Percentiles rank a stretch among this genome's conserved stretches.
These are phyloP conservation scores for Geotrichum phurueaensis DNA, from an alignment of 1,139 yeast species.

Conservation along the genomic window DNA sequence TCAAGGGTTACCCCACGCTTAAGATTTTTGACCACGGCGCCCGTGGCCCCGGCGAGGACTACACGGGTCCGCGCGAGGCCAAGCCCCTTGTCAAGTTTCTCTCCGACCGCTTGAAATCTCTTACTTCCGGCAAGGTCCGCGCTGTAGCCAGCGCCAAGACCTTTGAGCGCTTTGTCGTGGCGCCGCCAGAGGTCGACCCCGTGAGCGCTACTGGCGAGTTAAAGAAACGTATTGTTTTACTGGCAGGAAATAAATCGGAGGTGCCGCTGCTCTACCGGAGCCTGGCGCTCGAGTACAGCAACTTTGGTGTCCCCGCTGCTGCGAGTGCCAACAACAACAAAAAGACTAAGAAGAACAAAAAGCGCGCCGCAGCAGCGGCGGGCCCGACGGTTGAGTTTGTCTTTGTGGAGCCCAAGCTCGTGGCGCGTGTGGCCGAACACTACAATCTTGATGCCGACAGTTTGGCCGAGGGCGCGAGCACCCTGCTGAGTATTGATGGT, in stretches of 20 bases:
- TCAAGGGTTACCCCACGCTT: slow-evolving; percentile 78
- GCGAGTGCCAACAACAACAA: background rate
- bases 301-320: slow-evolving; percentile 4
- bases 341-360: background rate
- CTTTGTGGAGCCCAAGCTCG: slow-evolving; percentile 30
- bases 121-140: slow-evolving; percentile 4
- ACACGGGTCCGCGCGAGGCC: slow-evolving; percentile 62
- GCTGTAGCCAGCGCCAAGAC: slow-evolving; percentile 12
- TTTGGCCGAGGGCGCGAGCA: slow-evolving; percentile 8
- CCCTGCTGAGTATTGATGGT: slow-evolving; percentile 29
- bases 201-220: slow-evolving; percentile 19
- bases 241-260: slow-evolving; percentile 25
- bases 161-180: slow-evolving; percentile 2
- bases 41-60: slow-evolving; percentile 57
- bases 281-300: slow-evolving; percentile 51
- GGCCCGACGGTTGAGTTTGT: slow-evolving; percentile 38
- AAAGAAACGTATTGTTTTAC: slow-evolving; percentile 25
- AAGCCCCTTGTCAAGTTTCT: slow-evolving; percentile 49
- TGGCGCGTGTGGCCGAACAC: background rate
- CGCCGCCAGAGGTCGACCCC: background rate
- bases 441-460: background rate
- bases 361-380: background rate
- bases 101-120: slow-evolving; percentile 7
- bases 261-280: slow-evolving; percentile 67
- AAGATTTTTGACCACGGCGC: slow-evolving; percentile 48